Conservation (phyloP, 148 eudicot genomes). For the Beta vulgaris region DNA sequence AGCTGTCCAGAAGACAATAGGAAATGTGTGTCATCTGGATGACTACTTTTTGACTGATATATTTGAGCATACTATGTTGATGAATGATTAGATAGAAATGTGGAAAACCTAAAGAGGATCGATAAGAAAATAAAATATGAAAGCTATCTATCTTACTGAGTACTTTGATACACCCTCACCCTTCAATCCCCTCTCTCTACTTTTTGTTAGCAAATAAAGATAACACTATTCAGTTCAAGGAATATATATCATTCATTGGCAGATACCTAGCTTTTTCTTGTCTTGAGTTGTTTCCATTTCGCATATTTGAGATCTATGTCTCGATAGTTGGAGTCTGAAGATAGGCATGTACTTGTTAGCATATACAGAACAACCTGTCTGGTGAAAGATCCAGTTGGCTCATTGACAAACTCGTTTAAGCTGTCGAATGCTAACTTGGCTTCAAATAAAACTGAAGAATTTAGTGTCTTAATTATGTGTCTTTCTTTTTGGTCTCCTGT, state of each 20-base stretch:
- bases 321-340: background rate
- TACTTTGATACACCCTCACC: background rate
- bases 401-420: background rate
- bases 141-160: background rate
- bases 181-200: background rate
- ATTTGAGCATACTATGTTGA: background rate
- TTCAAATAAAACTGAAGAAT: background rate
- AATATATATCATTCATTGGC: background rate
- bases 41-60: background rate
- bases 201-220: background rate
- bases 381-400: slow-evolving; percentile 1
- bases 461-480: background rate
- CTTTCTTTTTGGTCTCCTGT: background rate
- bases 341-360: background rate
- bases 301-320: background rate
- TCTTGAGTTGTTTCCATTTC: background rate
- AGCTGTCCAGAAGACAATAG: slow-evolving; percentile 87
- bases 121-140: background rate
- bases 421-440: background rate
- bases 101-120: background rate
- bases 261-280: background rate
- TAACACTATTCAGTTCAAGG: background rate
- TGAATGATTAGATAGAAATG: background rate
- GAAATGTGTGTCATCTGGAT: slow-evolving; percentile 63
- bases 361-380: background rate